Percentiles rank a stretch among this genome's conserved stretches.
Conservation (phyloP, 192 early-diverging fungal genomes). For the Polychytrium aggregatum region DNA sequence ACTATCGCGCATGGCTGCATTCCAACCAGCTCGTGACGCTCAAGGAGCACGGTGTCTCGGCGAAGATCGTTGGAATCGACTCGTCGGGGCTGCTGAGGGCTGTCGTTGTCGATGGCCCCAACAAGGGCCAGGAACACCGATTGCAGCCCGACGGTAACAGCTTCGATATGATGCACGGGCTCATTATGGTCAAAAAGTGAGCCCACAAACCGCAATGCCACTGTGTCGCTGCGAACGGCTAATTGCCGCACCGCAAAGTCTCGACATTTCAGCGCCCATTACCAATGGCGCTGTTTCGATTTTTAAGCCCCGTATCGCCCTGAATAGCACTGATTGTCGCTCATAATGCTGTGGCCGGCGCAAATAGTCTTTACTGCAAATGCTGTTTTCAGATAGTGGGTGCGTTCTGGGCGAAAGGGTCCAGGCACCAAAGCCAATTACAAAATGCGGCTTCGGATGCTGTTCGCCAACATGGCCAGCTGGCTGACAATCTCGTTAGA, state of each 20-base stretch:
- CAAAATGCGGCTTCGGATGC: slow-evolving; percentile 34
- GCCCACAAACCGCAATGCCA: no score
- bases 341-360: no score
- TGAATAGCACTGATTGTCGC: no score
- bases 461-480: slow-evolving; percentile 33
- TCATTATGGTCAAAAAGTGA: slow-evolving; percentile 68
- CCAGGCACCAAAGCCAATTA: no score
- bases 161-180: slow-evolving; percentile 92
- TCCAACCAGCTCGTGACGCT: neutral
- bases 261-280: no score
- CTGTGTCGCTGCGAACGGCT: no score
- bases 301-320: no score
- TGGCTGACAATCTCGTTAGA: slow-evolving; percentile 37
- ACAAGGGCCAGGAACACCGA: slow-evolving; percentile 36
- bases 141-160: slow-evolving; percentile 94
- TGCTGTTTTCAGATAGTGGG: no score
- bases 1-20: slow-evolving; percentile 86
- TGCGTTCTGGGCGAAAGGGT: no score
- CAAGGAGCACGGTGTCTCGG: slow-evolving; percentile 13
- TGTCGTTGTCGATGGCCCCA: slow-evolving; percentile 40
- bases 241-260: no score
- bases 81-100: slow-evolving; percentile 66
- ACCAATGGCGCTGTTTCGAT: no score
- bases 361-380: no score
- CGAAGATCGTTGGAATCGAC: slow-evolving; percentile 67